A percentile compares a stretch with the other conserved stretches of the same genome.
Evolutionary conservation across 495 filamentous ascomycete genomes (phyloP).

Genomic region (Tuber magnatum): DNA sequence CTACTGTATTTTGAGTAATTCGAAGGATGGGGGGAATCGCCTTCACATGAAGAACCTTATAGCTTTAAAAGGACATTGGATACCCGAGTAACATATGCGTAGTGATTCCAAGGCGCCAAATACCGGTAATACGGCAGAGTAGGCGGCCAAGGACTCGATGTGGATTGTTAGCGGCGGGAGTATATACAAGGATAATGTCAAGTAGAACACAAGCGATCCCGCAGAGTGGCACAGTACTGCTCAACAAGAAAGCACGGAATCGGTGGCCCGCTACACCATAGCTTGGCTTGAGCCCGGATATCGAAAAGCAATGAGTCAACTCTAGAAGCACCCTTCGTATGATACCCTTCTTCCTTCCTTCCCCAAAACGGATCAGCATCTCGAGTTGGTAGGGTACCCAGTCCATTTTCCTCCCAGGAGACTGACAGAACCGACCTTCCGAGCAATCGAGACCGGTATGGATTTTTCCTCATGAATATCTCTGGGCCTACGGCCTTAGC

Average conservation of each 20-base stretch:
- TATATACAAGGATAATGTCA: not conserved
- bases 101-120: not conserved
- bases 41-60: too few species aligned
- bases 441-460: not conserved
- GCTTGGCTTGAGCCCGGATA: not conserved
- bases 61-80: not conserved
- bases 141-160: too few species aligned
- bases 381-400: not conserved
- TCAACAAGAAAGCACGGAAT: too few species aligned
- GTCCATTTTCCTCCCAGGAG: not conserved
- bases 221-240: not conserved
- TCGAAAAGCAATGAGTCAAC: not conserved
- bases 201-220: not conserved
- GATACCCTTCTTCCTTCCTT: too few species aligned
- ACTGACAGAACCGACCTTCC: not conserved
- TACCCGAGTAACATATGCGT: not conserved
- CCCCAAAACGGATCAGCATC: not conserved
- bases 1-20: not conserved
- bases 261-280: too few species aligned
- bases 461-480: not conserved
- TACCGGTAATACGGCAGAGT: not conserved
- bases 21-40: not conserved
- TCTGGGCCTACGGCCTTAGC: not conserved
- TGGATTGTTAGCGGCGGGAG: not conserved
- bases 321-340: not conserved